Evolutionary conservation across 164 flowering plant genomes (phyloP).

Genomic region (Chimonanthus praecox): DNA sequence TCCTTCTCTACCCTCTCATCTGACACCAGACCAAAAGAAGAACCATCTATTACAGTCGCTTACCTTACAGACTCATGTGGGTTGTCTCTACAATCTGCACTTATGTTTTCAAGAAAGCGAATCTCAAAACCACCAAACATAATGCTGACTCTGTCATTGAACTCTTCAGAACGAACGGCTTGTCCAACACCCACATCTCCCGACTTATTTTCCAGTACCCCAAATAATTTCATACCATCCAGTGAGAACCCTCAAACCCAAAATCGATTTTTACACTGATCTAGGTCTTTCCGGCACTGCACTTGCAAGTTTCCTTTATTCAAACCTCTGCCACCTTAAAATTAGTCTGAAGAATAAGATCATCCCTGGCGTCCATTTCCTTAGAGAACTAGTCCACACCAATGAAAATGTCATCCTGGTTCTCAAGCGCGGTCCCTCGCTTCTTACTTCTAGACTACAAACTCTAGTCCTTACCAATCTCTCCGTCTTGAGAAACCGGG

Average conservation of each 20-base stretch:
- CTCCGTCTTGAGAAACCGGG: conserved; percentile 12
- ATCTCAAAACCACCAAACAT: background rate
- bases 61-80: background rate
- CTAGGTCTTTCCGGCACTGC: conserved; percentile 16
- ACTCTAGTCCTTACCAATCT: conserved; percentile 8
- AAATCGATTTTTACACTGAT: conserved; percentile 28
- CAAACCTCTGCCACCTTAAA: background rate
- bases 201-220: conserved; percentile 10
- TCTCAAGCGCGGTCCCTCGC: background rate
- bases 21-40: background rate
- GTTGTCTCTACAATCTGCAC: background rate
- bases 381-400: conserved; percentile 10
- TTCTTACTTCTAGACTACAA: background rate
- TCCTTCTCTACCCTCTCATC: conserved; percentile 4
- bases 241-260: conserved; percentile 28
- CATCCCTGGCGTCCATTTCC: conserved; percentile 20
- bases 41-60: background rate
- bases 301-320: conserved; percentile 7
- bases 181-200: background rate
- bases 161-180: background rate
- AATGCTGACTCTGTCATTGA: background rate
- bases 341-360: conserved; percentile 20
- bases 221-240: conserved; percentile 14
- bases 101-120: background rate
- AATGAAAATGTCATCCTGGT: conserved; percentile 11